Evolutionary conservation across 345 rosid species (phyloP).

Genomic region (Carallia pectinifolia): DNA sequence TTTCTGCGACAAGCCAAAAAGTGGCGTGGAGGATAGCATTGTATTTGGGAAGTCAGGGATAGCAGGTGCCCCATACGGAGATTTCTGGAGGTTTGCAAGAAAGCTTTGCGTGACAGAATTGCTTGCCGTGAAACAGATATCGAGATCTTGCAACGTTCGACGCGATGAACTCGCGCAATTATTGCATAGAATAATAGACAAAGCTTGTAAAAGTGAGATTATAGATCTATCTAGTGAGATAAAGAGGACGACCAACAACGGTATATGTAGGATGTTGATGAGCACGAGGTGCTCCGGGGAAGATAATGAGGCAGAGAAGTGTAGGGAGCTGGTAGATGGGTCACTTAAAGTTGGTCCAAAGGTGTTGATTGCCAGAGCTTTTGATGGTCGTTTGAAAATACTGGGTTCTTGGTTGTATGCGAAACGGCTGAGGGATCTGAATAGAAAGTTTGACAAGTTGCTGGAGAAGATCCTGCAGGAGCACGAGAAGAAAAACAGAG

Average conservation of each 20-base stretch:
- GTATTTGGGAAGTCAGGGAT: slow-evolving; percentile 28
- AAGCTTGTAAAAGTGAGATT: slow-evolving; percentile 22
- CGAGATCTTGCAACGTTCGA: slow-evolving; percentile 24
- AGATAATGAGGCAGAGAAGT: slow-evolving; percentile 8
- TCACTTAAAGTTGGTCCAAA: not conserved
- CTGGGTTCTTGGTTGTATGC: slow-evolving; percentile 28
- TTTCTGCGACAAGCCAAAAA: slow-evolving; percentile 18
- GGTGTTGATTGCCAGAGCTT: not conserved
- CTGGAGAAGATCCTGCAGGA: slow-evolving; percentile 37
- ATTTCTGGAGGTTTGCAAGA: slow-evolving; percentile 34
- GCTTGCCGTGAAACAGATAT: slow-evolving; percentile 31
- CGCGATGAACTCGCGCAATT: slow-evolving; percentile 30
- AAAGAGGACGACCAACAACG: slow-evolving; percentile 34
- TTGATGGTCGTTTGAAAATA: slow-evolving; percentile 27
- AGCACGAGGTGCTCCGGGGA: slow-evolving; percentile 12
- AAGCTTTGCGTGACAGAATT: slow-evolving; percentile 39
- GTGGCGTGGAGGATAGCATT: slow-evolving; percentile 13
- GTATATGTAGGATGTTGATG: slow-evolving; percentile 17
- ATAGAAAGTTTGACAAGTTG: slow-evolving; percentile 25
- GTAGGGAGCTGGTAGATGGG: not conserved
- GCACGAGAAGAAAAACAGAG: slow-evolving; percentile 32
- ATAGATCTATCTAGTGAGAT: slow-evolving; percentile 36
- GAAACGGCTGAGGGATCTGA: not conserved
- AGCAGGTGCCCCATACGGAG: slow-evolving; percentile 36
- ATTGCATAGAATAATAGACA: slow-evolving; percentile 22